Percentiles rank a stretch among this genome's conserved stretches.
phyloP scores from a whole-genome alignment of 2,329 filamentous ascomycete genomes.

The Phaeosphaeriaceae sp. region DNA sequence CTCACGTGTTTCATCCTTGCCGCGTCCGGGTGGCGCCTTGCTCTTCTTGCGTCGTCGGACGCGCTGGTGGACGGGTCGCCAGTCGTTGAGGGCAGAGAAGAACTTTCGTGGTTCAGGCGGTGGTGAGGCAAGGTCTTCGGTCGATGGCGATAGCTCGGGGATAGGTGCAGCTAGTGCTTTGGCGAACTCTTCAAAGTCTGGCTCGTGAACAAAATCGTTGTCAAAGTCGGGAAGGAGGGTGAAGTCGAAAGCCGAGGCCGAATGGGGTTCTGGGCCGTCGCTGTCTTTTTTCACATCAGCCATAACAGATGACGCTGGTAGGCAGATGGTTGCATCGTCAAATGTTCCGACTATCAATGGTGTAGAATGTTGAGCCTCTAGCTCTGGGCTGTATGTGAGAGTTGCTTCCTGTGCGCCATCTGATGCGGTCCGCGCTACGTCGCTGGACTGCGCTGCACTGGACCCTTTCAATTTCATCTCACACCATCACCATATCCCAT shows the following conservation, averaged over 20 bases:
- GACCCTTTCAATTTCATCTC: conserved; percentile 5
- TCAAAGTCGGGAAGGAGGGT: conserved; percentile 78
- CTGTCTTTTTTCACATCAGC: conserved; percentile 54
- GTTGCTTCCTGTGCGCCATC: not conserved
- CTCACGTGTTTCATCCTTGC: conserved; percentile 90
- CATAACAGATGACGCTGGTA: conserved; percentile 36
- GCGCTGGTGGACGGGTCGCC: conserved; percentile 84
- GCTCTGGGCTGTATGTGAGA: conserved; percentile 4
- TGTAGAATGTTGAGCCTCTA: conserved; percentile 6
- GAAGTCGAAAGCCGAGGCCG: conserved; percentile 70
- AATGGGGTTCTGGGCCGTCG: conserved; percentile 66
- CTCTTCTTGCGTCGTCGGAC: conserved; percentile 57
- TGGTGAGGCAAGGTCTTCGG: conserved; percentile 59
- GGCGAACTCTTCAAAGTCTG: conserved; percentile 79
- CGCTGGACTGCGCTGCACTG: not conserved
- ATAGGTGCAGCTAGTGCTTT: conserved; percentile 84
- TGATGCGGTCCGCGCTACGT: not conserved
- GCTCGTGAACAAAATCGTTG: conserved; percentile 74
- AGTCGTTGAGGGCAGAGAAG: conserved; percentile 93
- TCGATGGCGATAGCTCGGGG: conserved; percentile 62
- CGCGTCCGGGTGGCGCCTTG: conserved; percentile 51
- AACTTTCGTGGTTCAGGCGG: conserved; percentile 59
- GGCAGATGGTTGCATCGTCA: conserved; percentile 24
- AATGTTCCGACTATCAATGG: not conserved
- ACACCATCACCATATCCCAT: not conserved